Percentiles rank a stretch among this genome's conserved stretches.
Evolutionary conservation across 352 stramenopile species (phyloP).

Genomic region (Phytophthora podocarpi): DNA sequence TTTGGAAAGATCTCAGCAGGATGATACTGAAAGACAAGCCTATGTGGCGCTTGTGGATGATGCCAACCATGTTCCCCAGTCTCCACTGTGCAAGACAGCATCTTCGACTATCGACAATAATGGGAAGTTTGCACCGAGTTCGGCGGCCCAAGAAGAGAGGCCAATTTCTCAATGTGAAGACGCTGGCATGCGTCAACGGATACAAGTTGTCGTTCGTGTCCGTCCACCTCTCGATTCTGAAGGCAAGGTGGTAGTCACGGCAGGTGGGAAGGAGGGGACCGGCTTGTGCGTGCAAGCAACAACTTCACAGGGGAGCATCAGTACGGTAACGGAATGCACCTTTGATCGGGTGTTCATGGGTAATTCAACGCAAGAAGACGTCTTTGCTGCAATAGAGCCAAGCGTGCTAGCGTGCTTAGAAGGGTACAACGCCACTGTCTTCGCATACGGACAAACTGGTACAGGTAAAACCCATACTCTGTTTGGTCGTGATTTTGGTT

Average conservation of each 20-base stretch:
- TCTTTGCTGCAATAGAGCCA: slow-evolving; percentile 75
- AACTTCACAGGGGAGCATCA: slow-evolving; percentile 27
- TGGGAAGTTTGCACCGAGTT: background rate
- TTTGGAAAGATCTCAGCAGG: background rate
- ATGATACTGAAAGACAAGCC: slow-evolving; percentile 6
- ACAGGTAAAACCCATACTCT: slow-evolving; percentile 94
- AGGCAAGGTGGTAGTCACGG: slow-evolving; percentile 40
- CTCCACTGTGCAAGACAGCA: background rate
- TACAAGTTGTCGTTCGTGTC: slow-evolving; percentile 81
- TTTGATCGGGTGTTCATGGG: slow-evolving; percentile 82
- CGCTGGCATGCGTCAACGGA: slow-evolving; percentile 23
- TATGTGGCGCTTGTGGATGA: background rate
- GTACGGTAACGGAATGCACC: slow-evolving; percentile 58
- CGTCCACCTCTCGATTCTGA: slow-evolving; percentile 37
- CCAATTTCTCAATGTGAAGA: background rate
- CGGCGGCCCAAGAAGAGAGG: background rate
- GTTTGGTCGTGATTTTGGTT: slow-evolving; percentile 64
- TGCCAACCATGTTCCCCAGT: background rate
- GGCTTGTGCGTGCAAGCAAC: slow-evolving; percentile 34
- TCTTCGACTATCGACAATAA: background rate
- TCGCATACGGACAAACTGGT: slow-evolving; percentile 92
- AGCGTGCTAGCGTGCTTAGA: slow-evolving; percentile 72
- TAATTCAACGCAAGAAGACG: slow-evolving; percentile 66
- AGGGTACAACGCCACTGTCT: slow-evolving; percentile 91
- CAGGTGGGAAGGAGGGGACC: slow-evolving; percentile 30